Conservation (phyloP, 2,329 filamentous ascomycete genomes). For the Pyricularia grisea region DNA sequence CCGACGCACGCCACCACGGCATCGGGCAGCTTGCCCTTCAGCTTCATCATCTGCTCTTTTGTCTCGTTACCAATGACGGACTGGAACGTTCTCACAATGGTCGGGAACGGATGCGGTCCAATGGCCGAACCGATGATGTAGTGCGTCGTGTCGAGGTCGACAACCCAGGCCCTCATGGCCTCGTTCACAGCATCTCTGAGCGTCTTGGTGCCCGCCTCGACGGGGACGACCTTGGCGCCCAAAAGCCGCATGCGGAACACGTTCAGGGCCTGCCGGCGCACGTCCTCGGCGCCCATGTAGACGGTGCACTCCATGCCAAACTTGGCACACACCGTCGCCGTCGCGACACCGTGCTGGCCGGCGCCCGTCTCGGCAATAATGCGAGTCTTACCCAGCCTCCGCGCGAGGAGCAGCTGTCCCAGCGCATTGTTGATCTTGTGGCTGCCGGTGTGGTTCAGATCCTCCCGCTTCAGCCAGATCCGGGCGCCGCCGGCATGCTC, state of each 20-base stretch:
- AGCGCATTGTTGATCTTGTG: slow-evolving; percentile 99
- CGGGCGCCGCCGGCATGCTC: slow-evolving; percentile 85
- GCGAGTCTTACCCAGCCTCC: slow-evolving; percentile 81
- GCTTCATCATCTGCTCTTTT: slow-evolving; percentile 78
- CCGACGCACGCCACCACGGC: slow-evolving; percentile 95
- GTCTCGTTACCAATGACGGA: slow-evolving; percentile 94
- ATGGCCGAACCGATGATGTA: slow-evolving; percentile 98
- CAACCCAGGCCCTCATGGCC: slow-evolving; percentile 88
- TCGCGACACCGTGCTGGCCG: slow-evolving; percentile 95
- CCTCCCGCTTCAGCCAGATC: slow-evolving; percentile 97
- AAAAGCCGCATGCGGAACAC: slow-evolving; percentile 98
- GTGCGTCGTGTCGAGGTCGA: slow-evolving; percentile 85
- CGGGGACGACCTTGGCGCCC: slow-evolving; percentile 83
- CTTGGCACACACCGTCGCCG: slow-evolving; percentile 93
- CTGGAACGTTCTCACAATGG: slow-evolving; percentile 95
- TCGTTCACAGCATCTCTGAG: slow-evolving; percentile 90
- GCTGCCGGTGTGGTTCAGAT: slow-evolving; percentile 93
- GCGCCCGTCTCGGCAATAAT: slow-evolving; percentile 98
- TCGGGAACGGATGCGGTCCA: slow-evolving; percentile 94
- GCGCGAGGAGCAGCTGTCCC: slow-evolving; percentile 82
- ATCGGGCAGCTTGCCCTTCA: slow-evolving; percentile 83
- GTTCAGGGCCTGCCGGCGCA: slow-evolving; percentile 90
- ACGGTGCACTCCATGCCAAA: slow-evolving; percentile 98
- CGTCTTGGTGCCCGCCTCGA: slow-evolving; percentile 80
- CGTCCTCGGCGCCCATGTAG: slow-evolving; percentile 98